Percentiles rank a stretch among this genome's conserved stretches.
phyloP scores from a whole-genome alignment of 1,284 basidiomycete species.

The Microstroma glucosiphilum region DNA sequence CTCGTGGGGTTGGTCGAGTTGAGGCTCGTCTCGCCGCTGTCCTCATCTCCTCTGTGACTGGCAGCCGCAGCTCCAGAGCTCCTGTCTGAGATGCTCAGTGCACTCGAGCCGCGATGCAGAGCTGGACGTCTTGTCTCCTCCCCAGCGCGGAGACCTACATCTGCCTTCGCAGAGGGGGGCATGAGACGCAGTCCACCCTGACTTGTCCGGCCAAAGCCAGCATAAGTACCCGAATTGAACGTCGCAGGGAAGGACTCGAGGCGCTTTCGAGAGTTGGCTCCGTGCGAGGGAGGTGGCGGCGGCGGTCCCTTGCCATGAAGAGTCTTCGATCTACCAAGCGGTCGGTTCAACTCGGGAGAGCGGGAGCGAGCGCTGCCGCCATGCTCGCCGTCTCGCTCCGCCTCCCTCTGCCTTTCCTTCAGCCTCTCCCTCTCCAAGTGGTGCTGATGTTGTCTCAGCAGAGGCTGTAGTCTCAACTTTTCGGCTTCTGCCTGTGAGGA shows the following conservation, averaged over 20 bases:
- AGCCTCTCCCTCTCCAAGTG: background rate
- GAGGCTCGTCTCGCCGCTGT: conserved; percentile 11
- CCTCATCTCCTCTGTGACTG: conserved; percentile 3
- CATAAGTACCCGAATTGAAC: conserved; percentile 35
- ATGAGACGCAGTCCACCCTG: conserved; percentile 34
- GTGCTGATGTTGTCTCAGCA: conserved; percentile 9
- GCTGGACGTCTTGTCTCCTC: conserved; percentile 17
- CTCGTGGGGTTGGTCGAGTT: conserved; percentile 9
- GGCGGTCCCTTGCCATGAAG: conserved; percentile 20
- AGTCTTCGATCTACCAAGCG: conserved; percentile 38
- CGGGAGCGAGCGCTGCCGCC: background rate
- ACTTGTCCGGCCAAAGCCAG: conserved; percentile 30
- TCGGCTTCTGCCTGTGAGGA: conserved; percentile 25
- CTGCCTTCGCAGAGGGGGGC: conserved; percentile 30
- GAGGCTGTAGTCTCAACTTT: conserved; percentile 24
- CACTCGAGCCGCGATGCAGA: conserved; percentile 9
- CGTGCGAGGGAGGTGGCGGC: conserved; percentile 15
- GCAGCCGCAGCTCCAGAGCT: background rate
- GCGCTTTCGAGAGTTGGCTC: conserved; percentile 11
- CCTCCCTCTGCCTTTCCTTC: background rate
- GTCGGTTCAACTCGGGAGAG: conserved; percentile 16
- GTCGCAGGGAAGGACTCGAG: conserved; percentile 14
- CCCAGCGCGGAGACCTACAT: conserved; percentile 12
- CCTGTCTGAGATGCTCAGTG: background rate
- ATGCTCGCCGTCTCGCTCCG: background rate